A percentile compares a stretch with the other conserved stretches of the same genome.
These are phyloP conservation scores for Coemansia sp. DNA, from an alignment of 192 early-diverging fungal genomes.

Conservation along the genomic window DNA sequence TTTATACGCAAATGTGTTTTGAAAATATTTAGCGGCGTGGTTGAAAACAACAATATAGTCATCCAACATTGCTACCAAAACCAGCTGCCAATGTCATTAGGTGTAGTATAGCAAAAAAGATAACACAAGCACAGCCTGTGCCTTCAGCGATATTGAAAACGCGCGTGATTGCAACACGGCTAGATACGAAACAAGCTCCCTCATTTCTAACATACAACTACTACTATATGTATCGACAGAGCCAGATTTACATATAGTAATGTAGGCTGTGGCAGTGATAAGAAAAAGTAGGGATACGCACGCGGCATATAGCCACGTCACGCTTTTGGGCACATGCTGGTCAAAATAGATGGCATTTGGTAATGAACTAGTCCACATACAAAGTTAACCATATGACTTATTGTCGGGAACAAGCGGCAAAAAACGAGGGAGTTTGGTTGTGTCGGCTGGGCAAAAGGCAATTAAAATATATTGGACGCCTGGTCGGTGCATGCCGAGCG, in stretches of 20 bases:
- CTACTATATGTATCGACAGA: too few species aligned
- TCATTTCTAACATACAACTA: too few species aligned
- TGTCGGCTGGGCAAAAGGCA: not conserved
- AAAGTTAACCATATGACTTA: not conserved
- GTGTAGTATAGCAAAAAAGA: not conserved
- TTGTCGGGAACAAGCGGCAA: not conserved
- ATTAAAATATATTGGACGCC: not conserved
- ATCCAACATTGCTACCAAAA: not conserved
- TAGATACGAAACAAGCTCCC: not conserved
- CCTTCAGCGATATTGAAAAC: not conserved
- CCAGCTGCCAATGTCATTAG: not conserved
- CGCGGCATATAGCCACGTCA: not conserved
- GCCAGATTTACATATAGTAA: too few species aligned
- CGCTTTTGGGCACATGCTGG: not conserved
- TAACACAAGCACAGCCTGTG: not conserved
- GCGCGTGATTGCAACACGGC: not conserved
- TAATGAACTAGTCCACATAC: not conserved
- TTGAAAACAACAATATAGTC: constrained; percentile 1
- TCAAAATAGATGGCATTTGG: not conserved
- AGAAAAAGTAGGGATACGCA: not conserved
- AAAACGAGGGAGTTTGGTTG: not conserved
- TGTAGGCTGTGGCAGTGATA: too few species aligned
- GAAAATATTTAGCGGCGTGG: not conserved
- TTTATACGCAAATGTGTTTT: not conserved
- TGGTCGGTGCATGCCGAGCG: not conserved